Conservation (phyloP, 129 eudicot genomes). For the Deinandra increscens region DNA sequence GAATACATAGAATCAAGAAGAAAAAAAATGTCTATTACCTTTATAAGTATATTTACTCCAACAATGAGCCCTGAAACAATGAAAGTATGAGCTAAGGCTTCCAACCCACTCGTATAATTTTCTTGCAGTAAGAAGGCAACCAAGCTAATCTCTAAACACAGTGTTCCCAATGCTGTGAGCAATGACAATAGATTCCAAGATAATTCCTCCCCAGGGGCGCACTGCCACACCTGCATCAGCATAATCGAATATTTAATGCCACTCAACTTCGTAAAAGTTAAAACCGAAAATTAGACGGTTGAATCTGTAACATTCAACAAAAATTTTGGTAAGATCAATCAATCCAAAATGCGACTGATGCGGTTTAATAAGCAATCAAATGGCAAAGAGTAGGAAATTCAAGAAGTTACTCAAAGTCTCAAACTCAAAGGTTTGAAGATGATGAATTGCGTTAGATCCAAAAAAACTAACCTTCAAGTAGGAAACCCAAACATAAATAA, state of each 20-base stretch:
- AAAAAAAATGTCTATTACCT: constrained; percentile 40
- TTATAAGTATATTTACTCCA: constrained; percentile 59
- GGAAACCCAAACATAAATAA: no score
- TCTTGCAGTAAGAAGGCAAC: constrained; percentile 75
- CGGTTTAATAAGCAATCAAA: no score
- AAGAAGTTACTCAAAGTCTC: no score
- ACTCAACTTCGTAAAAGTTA: neutral
- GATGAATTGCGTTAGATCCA: no score
- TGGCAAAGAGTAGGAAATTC: no score
- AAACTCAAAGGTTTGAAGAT: no score
- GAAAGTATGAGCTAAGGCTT: constrained; percentile 70
- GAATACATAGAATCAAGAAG: neutral
- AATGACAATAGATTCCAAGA: constrained; percentile 72
- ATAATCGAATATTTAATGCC: constrained; percentile 22
- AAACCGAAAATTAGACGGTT: neutral
- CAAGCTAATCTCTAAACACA: constrained; percentile 64
- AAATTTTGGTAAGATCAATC: neutral
- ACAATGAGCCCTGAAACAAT: constrained; percentile 59
- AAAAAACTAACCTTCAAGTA: no score
- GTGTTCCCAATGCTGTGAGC: constrained; percentile 59
- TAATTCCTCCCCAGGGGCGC: constrained; percentile 54
- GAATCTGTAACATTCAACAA: neutral
- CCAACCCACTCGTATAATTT: constrained; percentile 63
- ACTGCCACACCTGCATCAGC: constrained; percentile 64
- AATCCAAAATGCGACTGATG: neutral